Evolutionary conservation across 1,284 basidiomycete genomes (phyloP).

Genomic region (Microbotryomycetes sp.): DNA sequence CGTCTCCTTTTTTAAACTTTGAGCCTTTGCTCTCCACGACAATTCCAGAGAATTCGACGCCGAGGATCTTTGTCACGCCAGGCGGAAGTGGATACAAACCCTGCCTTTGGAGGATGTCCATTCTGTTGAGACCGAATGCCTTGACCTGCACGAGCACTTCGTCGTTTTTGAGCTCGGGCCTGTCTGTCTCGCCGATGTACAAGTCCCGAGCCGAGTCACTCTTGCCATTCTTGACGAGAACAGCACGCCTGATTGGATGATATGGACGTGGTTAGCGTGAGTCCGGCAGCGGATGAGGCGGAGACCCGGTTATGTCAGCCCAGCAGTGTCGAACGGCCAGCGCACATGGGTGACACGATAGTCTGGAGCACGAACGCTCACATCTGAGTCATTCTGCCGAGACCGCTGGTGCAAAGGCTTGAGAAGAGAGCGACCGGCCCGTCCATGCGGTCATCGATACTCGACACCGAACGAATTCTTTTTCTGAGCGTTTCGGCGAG

Average conservation of each 20-base stretch:
- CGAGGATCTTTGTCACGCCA: conserved; percentile 68
- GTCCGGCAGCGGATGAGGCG: background rate
- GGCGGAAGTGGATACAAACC: conserved; percentile 63
- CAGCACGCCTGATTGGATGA: conserved; percentile 8
- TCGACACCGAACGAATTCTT: too few species aligned
- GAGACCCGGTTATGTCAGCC: too few species aligned
- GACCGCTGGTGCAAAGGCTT: too few species aligned
- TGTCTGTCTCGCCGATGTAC: conserved; percentile 25
- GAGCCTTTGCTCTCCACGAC: conserved; percentile 56
- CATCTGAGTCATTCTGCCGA: conserved; percentile 9
- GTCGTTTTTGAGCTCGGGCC: conserved; percentile 21
- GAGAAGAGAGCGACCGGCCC: too few species aligned
- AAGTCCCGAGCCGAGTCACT: conserved; percentile 21
- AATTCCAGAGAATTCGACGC: conserved; percentile 81
- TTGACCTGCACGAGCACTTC: conserved; percentile 44
- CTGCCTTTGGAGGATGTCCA: conserved; percentile 68
- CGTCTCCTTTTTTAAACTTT: conserved; percentile 65
- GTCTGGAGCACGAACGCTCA: background rate
- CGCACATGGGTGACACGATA: background rate
- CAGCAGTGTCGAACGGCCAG: too few species aligned
- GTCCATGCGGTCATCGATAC: too few species aligned
- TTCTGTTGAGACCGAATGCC: conserved; percentile 77
- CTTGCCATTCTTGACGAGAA: conserved; percentile 29
- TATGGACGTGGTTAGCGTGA: too few species aligned
- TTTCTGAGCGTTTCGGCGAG: too few species aligned